Base-by-base conservation (phyloP, 2,329 filamentous ascomycete species). In the Ploettnerulaceae sp. region DNA sequence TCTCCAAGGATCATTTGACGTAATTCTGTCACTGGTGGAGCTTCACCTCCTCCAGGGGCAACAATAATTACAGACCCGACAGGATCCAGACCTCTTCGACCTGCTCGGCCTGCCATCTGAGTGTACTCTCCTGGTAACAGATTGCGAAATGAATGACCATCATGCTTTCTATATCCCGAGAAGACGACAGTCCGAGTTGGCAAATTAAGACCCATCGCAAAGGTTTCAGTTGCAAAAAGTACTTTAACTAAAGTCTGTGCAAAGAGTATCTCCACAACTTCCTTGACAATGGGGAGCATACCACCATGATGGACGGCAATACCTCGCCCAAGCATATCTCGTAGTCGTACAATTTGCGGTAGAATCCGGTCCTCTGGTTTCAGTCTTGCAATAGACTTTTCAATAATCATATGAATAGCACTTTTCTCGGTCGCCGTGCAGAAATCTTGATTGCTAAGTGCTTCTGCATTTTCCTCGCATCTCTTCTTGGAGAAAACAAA, bases 401-500 rank as follows among this genome's bases (percentile, higher is more conserved):
- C 89, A 56, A 98, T 89, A 26, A 89, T 91, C 86, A 97, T 96
- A 64, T 98, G 91, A 48, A 95, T 94, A 35, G 88, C 84, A 59
- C 93, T 98, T 75, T 96, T 97, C 69, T 98, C 93, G 3, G 83
- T 77, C 0, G 90, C 89, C 5, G 86, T 96, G 64, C 86, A 94
- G 62, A 95, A 97, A 62, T 98, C 93, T 56, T 95, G 84, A 61
- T 96, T 97, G 52, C 87, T 91, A 17, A 98, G 73, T 0, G 93
- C 91, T 64, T 96, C 89, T 0, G 93, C 93, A 64, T 97, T 98
- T 63, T 97, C 89, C 66, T 98, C 93, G 60, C 93, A 97, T 42
- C 93, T 77, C 67, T 93, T 95, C 71, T 97, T 98, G 2, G 93
- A 98, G 67, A 98, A 98, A 46, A 98, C 91, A 63, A 98, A 98